These are phyloP conservation scores for Aciculoconidium aculeatum DNA, from an alignment of 805 yeast species.

Conservation along the genomic window DNA sequence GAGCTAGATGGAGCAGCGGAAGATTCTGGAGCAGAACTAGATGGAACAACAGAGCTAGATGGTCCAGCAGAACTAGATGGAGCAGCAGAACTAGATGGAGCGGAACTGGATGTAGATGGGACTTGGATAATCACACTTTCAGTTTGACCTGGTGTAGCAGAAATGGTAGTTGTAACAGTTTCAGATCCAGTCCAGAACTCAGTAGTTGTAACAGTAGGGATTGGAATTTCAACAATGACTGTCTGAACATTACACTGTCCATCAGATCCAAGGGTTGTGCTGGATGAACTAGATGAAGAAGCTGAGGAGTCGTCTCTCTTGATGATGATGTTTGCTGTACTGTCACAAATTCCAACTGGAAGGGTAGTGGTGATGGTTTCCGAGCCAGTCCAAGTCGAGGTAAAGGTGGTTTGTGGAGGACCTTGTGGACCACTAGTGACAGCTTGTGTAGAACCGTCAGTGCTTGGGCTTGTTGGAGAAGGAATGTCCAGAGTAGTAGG, in stretches of 20 bases:
- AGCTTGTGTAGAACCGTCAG: conserved; percentile 3
- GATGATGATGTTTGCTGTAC: no score
- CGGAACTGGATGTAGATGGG: no score
- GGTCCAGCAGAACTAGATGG: conserved; percentile 3
- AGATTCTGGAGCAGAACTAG: no score
- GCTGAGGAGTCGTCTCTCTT: no score
- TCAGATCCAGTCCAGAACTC: conserved; percentile 2
- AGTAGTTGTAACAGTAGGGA: background rate
- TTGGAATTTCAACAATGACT: conserved; percentile 5
- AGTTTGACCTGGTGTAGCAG: conserved; percentile 1
- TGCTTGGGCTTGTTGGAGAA: no score
- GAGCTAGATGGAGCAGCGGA: no score
- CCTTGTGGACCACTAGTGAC: no score
- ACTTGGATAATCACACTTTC: conserved; percentile 3
- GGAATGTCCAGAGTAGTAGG: conserved; percentile 3
- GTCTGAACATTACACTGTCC: no score
- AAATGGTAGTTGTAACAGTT: background rate
- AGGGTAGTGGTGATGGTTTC: conserved; percentile 1
- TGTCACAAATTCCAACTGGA: no score
- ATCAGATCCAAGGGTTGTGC: no score
- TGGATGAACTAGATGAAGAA: no score
- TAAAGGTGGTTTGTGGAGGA: background rate
- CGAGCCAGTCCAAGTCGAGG: conserved; percentile 2
- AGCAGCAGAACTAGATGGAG: background rate
- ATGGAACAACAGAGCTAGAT: no score